phyloP scores from a whole-genome alignment of 2,329 filamentous ascomycete genomes.

The Aspergillus sp. region DNA sequence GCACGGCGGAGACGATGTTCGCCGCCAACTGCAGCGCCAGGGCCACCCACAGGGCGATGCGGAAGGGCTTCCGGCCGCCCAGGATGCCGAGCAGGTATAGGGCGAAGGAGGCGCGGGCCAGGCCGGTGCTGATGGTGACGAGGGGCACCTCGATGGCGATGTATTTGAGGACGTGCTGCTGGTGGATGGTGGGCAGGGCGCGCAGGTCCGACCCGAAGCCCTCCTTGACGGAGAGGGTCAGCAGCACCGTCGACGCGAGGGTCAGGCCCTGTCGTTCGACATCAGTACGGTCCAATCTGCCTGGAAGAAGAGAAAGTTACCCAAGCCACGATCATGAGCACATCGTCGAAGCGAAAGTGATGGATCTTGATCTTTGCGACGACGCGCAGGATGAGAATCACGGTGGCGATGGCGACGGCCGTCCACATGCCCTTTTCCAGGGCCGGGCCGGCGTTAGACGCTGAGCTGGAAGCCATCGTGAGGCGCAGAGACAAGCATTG shows the following conservation, averaged over 20 bases:
- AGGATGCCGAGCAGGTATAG: conserved; percentile 28
- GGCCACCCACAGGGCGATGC: conserved; percentile 21
- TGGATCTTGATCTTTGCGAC: conserved; percentile 30
- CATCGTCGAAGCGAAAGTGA: conserved; percentile 28
- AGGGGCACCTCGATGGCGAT: conserved; percentile 27
- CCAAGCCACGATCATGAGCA: conserved; percentile 28
- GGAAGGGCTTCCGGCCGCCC: conserved; percentile 23
- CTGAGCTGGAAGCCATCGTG: not conserved
- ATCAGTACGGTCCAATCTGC: not conserved
- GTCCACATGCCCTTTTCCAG: conserved; percentile 28
- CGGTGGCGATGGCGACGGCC: conserved; percentile 23
- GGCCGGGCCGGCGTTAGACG: conserved; percentile 16
- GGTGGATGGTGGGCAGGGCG: conserved; percentile 9
- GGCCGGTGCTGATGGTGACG: conserved; percentile 29
- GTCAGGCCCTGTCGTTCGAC: conserved; percentile 17
- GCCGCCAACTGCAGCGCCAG: conserved; percentile 24
- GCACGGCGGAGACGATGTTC: conserved; percentile 25
- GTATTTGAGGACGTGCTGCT: conserved; percentile 22
- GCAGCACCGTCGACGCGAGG: conserved; percentile 22
- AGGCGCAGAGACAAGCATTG: not conserved
- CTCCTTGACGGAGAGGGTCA: conserved; percentile 24
- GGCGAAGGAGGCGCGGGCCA: conserved; percentile 28
- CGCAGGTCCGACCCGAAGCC: conserved; percentile 26
- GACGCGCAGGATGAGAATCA: conserved; percentile 27
- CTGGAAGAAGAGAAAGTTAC: conserved; percentile 15